Base-by-base conservation (phyloP, 805 yeast species). In the Naumovozyma castellii region DNA sequence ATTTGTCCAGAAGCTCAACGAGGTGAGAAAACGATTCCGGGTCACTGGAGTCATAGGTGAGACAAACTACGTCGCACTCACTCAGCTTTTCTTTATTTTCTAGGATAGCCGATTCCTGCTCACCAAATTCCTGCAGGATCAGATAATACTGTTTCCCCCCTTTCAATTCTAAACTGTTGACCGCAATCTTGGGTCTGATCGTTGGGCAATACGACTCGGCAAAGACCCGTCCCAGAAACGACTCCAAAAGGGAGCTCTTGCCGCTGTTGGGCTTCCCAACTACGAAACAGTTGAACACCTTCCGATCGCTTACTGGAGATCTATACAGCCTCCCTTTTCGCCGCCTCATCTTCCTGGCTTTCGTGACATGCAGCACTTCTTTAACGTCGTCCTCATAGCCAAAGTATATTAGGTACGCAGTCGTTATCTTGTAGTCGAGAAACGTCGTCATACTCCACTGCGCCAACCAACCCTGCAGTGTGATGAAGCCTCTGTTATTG, bases 391-490 rank as follows among this genome's bases (percentile, higher is more conserved):
- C 73, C 44, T 84, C 94, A 54, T 82, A 90, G 0, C 98, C 99
- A 41, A 92, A 70, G 63, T 84, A 85, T 0, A 94, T 95, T 45
- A 92, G 63, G 53, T 90, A 92, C 37, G 86, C 94, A 37, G 92
- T 69, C 0, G 97, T 87, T 1, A 86, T 80, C 49, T 73, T 77
- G 55, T 83, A 77, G 51, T 88, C 95, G 22, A 92, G 65, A 49
- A 77, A 87, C 0, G 97, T 90, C 0, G 96, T 86, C 84, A 92
- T 83, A 50, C 90, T 81, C 99, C 99, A 92, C 54, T 90, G 97
- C 0, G 98, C 98, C 30, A 92, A 64, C 99, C 99, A 92, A 2
- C 99, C 98, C 64, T 94, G 98, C 19, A 92, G 62, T 0, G 97
- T 86, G 3, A 92, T 87, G 56, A 78, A 74, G 0, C 95, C 97